Evolutionary conservation across 1,139 yeast species (phyloP), one percentile per base, ranked within the genome.

Genomic region (Schizosaccharomyces versatilis): DNA sequence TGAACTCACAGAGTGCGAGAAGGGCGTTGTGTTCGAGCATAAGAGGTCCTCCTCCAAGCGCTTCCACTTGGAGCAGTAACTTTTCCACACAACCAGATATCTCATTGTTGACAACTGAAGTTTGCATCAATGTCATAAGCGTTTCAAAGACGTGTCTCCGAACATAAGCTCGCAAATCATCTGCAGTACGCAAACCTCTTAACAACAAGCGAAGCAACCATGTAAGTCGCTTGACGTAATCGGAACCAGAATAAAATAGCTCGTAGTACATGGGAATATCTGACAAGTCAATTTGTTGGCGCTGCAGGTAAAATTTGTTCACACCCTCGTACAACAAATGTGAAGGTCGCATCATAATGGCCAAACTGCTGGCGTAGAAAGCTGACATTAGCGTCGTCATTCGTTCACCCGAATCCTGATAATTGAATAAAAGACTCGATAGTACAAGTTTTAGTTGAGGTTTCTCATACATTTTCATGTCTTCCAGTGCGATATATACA

Each of bases 251-350:
- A 40, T 54, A 40, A 41, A 56, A 52, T 38, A 57, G 41, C 36
- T 42, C 53, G 52, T 53, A 41, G 41, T 54, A 54, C 54, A 57
- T 56, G 14, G 59, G 59, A 36, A 57, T 49, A 49, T 57, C 59
- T 40, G 41, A 32, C 32, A 57, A 41, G 44, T 57, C 59, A 15
- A 57, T 40, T 14, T 41, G 53, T 38, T 58, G 54, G 8, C 59
- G 51, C 32, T 57, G 57, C 40, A 57, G 44, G n/a, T 53, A 49
- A 42, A 56, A 57, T 12, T 55, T 56, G 41, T 57, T 56, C 38
- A 57, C 38, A 44, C 55, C 54, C 24, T 54, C 59, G 47, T 54
- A 57, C 15, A 57, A 38, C 24, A 38, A 53, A 24, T 57, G 59
- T 3, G 55, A 40, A 1, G 59, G 57, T n/a, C 38, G 36, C 55